These are phyloP conservation scores for Septoria linicola DNA, from an alignment of 2,329 filamentous ascomycete species.

Conservation along the genomic window DNA sequence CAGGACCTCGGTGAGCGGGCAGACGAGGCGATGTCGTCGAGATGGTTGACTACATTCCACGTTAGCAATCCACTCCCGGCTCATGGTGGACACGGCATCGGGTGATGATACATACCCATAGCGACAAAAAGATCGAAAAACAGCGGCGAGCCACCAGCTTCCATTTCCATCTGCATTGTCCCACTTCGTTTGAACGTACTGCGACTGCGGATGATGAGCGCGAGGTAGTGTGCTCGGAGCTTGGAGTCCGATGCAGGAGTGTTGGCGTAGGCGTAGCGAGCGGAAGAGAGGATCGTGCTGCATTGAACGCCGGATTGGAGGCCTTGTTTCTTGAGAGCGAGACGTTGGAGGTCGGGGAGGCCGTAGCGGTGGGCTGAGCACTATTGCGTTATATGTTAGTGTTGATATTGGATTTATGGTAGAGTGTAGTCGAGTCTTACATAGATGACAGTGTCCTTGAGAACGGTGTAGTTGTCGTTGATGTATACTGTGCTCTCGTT, in stretches of 20 bases:
- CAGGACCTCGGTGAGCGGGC: slow-evolving; percentile 29
- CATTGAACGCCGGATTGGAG: slow-evolving; percentile 81
- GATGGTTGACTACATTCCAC: slow-evolving; percentile 14
- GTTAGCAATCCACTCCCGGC: neutral
- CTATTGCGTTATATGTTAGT: slow-evolving; percentile 27
- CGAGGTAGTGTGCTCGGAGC: slow-evolving; percentile 84
- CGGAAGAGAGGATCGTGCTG: slow-evolving; percentile 79
- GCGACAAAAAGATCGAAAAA: slow-evolving; percentile 95
- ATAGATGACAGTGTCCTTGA: slow-evolving; percentile 89
- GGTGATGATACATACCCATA: slow-evolving; percentile 60
- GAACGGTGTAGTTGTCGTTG: slow-evolving; percentile 63
- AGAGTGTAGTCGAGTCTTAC: slow-evolving; percentile 38
- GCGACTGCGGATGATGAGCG: slow-evolving; percentile 84
- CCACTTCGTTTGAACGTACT: slow-evolving; percentile 89
- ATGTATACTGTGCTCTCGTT: slow-evolving; percentile 69
- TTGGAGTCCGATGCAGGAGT: slow-evolving; percentile 91
- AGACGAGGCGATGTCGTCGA: slow-evolving; percentile 33
- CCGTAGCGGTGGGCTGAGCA: slow-evolving; percentile 84
- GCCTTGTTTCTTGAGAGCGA: slow-evolving; percentile 84
- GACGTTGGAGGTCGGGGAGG: slow-evolving; percentile 77
- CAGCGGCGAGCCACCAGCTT: slow-evolving; percentile 71
- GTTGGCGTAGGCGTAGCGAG: slow-evolving; percentile 85
- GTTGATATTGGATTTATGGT: neutral
- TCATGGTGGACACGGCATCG: too few species aligned
- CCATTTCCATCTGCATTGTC: slow-evolving; percentile 96